Conservation (phyloP, 208 protist genomes). For the Crithidia fasciculata region DNA sequence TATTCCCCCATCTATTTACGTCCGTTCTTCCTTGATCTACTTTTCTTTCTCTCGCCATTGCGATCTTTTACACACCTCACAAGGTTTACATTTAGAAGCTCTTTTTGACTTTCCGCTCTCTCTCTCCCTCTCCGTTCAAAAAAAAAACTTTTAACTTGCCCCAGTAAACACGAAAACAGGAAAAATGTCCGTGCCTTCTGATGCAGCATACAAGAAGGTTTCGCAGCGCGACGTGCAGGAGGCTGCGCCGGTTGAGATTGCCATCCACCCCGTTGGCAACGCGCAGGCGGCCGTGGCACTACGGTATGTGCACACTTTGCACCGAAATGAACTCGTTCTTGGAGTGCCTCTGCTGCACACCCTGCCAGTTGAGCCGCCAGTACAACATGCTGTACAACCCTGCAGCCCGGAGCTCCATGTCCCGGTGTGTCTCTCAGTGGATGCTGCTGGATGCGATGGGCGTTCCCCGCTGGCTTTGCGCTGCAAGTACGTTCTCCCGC, state of each 20-base stretch:
- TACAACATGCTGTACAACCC: conserved; percentile 51
- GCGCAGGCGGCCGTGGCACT: conserved; percentile 44
- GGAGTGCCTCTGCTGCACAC: conserved; percentile 32
- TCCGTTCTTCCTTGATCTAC: neutral
- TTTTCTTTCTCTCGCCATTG: conserved; percentile 14
- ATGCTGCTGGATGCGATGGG: neutral
- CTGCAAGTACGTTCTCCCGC: conserved; percentile 18
- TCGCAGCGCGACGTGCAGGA: conserved; percentile 6
- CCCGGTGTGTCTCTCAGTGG: conserved; percentile 14
- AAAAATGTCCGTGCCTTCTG: neutral
- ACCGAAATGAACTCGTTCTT: conserved; percentile 39
- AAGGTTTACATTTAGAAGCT: neutral
- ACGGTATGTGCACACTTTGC: conserved; percentile 33
- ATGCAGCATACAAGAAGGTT: neutral
- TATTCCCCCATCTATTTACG: neutral
- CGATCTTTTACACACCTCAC: conserved; percentile 12
- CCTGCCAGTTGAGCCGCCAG: conserved; percentile 47
- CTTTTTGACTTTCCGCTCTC: conserved; percentile 20
- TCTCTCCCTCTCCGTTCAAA: conserved; percentile 5
- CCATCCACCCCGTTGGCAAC: neutral
- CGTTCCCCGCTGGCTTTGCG: conserved; percentile 13
- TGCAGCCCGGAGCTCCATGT: conserved; percentile 19
- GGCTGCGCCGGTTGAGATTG: neutral
- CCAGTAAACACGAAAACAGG: neutral
- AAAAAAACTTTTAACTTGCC: neutral